Percentiles rank a stretch among this genome's conserved stretches.
These are phyloP conservation scores for Phanerochaete sordida DNA, from an alignment of 768 basidiomycete genomes.

Conservation along the genomic window DNA sequence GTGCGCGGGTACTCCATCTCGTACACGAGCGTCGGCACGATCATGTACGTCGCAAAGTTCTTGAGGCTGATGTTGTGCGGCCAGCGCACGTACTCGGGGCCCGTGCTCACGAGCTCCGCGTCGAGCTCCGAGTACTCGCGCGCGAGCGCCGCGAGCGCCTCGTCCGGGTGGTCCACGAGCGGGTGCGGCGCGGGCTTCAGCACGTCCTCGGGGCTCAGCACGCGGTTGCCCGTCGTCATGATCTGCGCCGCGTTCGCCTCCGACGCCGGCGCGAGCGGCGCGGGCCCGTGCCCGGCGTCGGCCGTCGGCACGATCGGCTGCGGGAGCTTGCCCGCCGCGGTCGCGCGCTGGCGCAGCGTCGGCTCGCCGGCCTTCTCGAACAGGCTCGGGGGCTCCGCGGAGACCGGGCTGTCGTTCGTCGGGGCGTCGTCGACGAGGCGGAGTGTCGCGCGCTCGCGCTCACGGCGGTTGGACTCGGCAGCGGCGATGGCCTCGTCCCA, in stretches of 20 bases:
- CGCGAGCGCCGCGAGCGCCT: constrained; percentile 63
- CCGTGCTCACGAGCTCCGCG: constrained; percentile 70
- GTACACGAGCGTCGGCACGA: constrained; percentile 92
- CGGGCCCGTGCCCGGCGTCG: not conserved
- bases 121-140: constrained; percentile 73
- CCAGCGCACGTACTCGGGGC: constrained; percentile 67
- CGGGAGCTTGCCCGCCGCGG: not conserved
- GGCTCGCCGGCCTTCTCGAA: not conserved
- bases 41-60: constrained; percentile 82
- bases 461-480: constrained; percentile 44
- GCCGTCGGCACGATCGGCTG: not conserved
- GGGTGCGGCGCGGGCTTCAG: constrained; percentile 34
- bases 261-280: not conserved
- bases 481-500: constrained; percentile 58
- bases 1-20: constrained; percentile 59
- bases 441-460: constrained; percentile 27
- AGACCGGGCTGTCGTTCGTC: constrained; percentile 6
- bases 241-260: not conserved
- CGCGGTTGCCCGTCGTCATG: constrained; percentile 17
- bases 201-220: constrained; percentile 16
- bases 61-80: constrained; percentile 80
- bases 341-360: constrained; percentile 2
- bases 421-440: constrained; percentile 30
- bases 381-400: not conserved
- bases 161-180: constrained; percentile 64